Base-by-base conservation (phyloP, 148 eudicot genomes). In the Chenopodium berlandieri region DNA sequence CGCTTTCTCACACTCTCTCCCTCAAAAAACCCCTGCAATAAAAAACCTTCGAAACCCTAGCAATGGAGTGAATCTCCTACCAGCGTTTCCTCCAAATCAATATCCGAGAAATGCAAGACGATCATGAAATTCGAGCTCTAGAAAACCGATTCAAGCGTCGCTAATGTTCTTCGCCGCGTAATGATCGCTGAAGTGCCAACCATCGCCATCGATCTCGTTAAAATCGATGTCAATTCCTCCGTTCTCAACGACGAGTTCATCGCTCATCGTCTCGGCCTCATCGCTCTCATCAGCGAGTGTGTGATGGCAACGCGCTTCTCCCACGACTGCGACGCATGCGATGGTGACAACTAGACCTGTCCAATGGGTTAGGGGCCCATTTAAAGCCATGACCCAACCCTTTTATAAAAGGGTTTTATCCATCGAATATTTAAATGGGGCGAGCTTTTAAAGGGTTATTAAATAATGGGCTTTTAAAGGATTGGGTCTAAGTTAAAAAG, bases 141-240 rank as follows among this genome's bases (percentile, higher is more conserved):
- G 0, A 88, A 92, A 71, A 95, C 97, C 58, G 99, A 93, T 74
- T 88, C 92, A 1, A 86, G 89, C 66, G 79, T 95, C 40, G 99
- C 99, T 11, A 95, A 95, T 89, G 97, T 97, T 2, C 95, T 95
- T 79, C 93, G 99, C 1, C 94, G 99, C 19, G 90, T 95, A 10
- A 95, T 95, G 97, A 93, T 95, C n/a, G 87, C 97, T 68, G 97
- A 95, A 34, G 97, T 93, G 0, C 99, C 99, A 3, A 95, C 97
- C 7, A 0, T 95, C 47, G 97, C 97, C 50, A 97, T 95, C 13
- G 99, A 23, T 23, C 25, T 23, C 25, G 25, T 23, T 23, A 23
- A 95, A 72, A 95, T 95, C 81, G 99, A 95, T 85, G 93, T 92
- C 8, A 95, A 95, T 76, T 93, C 97, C 0, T 93, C 99, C 0